Evolutionary conservation across 2,329 filamentous ascomycete genomes (phyloP), one percentile per base, ranked within the genome.

Genomic region (Ceratocystis ficicola): DNA sequence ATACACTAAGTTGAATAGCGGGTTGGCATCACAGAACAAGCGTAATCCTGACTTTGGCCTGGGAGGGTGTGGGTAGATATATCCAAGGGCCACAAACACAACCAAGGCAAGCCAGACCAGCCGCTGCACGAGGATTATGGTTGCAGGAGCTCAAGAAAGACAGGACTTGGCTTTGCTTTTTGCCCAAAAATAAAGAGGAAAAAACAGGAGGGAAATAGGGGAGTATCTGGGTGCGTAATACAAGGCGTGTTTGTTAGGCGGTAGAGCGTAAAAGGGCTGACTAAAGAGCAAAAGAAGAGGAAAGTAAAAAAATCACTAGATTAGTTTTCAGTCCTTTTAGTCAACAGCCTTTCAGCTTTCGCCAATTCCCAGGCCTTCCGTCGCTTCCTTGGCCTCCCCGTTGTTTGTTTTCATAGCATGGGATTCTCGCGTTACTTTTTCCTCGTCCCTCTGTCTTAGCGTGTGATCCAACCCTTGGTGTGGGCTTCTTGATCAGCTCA

Each of bases 1-100:
- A 52, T 46, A 62, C 32, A 67, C 52, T 64, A 65, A 36, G 30
- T 17, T 8, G 50, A 67, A 57, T 55, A 50, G 55, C 44, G 50
- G 25, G 55, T 30, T 28, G 59, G 55, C 55, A 30, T 65, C 62
- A 46, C 65, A 64, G 10, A 62, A 50, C 62, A 25, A 64, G 55
- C 15, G 52, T 64, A 32, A 59, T 59, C 55, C 55, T 59, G 55
- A 15, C 55, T 59, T 59, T 28, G 55, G 2, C 48, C 28, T 7
- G 60, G 15, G 30, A 25, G 20, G 41, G 41, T 62, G 22, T 44
- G 41, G 41, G 15, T 59, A 32, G 55, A 30, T 59, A n/a, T 25
- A 30, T 28, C 52, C 6, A 30, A 59, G 12, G 12, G 32, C 12
- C 12, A 17, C 55, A 32, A 36, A 30, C 7, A 59, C 8, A 25